Evolutionary conservation across 768 basidiomycete species (phyloP).

Genomic region (Lactarius tabidus): DNA sequence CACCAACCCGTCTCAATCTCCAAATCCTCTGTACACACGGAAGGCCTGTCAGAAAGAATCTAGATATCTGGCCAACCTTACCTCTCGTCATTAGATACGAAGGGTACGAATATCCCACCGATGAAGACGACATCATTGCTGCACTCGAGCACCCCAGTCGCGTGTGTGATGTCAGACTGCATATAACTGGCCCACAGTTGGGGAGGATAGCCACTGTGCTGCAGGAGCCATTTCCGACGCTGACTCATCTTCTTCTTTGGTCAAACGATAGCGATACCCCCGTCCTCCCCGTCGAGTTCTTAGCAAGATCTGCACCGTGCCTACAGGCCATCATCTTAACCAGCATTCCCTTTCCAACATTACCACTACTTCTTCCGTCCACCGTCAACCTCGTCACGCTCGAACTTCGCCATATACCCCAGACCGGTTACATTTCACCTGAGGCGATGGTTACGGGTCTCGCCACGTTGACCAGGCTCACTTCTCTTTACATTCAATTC

Average conservation of each 20-base stretch:
- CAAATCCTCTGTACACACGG: not conserved
- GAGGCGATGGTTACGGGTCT: not conserved
- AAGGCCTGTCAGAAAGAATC: not conserved
- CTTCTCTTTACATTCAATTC: not conserved
- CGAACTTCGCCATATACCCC: not conserved
- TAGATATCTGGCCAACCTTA: not conserved
- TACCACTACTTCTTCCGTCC: not conserved
- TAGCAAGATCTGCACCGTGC: constrained; percentile 72
- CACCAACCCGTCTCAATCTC: not conserved
- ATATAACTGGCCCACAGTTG: not conserved
- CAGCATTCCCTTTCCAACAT: constrained; percentile 43
- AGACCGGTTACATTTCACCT: not conserved
- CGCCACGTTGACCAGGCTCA: not conserved
- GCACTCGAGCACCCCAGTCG: not conserved
- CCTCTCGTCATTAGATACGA: not conserved
- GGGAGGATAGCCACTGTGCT: not conserved
- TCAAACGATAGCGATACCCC: not conserved
- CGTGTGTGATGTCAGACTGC: not conserved
- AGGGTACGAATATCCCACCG: too few species aligned
- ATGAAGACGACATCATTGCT: not conserved
- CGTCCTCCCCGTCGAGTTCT: not conserved
- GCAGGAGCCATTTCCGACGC: not conserved
- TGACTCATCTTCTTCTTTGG: not conserved
- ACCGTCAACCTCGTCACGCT: not conserved
- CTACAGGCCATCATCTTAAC: constrained; percentile 53